Conservation (phyloP, 2,329 filamentous ascomycete genomes). For the Kalaharituber pfeilii region DNA sequence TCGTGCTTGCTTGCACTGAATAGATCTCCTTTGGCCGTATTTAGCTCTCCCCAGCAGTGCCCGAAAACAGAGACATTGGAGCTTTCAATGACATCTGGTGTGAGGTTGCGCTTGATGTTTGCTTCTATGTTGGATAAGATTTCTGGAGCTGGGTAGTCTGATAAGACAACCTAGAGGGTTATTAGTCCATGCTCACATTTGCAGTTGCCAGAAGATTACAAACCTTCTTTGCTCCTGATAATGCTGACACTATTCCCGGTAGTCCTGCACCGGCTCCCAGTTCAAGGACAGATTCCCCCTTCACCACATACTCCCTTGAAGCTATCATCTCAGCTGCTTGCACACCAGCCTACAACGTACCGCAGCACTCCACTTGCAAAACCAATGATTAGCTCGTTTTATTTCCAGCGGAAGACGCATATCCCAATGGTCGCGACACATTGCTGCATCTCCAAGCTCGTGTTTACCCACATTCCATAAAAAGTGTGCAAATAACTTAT, state of each 20-base stretch:
- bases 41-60: conserved; percentile 46
- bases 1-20: background rate
- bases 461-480: conserved; percentile 45
- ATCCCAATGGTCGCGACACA: too few relatives aligned
- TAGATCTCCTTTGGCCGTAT: conserved; percentile 3
- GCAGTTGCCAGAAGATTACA: too few relatives aligned
- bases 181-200: too few relatives aligned
- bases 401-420: background rate
- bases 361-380: background rate
- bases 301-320: conserved; percentile 31
- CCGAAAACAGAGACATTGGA: conserved; percentile 35
- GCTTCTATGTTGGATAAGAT: conserved; percentile 41
- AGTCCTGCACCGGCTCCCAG: conserved; percentile 46
- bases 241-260: conserved; percentile 31
- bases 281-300: conserved; percentile 40
- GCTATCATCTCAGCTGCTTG: conserved; percentile 22
- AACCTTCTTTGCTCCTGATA: conserved; percentile 32
- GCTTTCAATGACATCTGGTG: conserved; percentile 23
- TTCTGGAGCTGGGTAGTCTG: conserved; percentile 48
- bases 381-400: background rate
- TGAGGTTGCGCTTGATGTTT: conserved; percentile 41
- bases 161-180: conserved; percentile 36
- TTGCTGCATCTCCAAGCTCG: background rate
- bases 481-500: conserved; percentile 49
- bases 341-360: conserved; percentile 14